Percentiles rank a stretch among this genome's conserved stretches.
Evolutionary conservation across 2,329 filamentous ascomycete genomes (phyloP).

Genomic region (Fusarium sp.): DNA sequence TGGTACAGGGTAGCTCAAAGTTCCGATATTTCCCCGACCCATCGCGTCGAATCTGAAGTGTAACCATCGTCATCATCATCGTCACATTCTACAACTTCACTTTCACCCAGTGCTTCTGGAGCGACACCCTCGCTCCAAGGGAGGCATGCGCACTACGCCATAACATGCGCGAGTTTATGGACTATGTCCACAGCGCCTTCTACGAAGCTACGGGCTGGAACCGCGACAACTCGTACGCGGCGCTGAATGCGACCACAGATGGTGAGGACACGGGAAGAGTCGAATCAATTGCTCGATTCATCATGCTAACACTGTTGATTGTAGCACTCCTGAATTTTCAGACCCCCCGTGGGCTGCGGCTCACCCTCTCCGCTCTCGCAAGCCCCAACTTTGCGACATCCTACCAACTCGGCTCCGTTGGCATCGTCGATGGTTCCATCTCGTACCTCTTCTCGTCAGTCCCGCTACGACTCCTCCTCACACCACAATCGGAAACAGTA

Average conservation of each 20-base stretch:
- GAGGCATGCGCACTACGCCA: constrained; percentile 45
- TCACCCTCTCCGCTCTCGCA: constrained; percentile 91
- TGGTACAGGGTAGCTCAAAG: constrained; percentile 21
- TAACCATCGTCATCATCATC: constrained; percentile 1
- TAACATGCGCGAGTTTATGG: constrained; percentile 95
- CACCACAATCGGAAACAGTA: constrained; percentile 77
- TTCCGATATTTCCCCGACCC: constrained; percentile 28
- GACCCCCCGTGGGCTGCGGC: constrained; percentile 83
- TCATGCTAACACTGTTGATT: constrained; percentile 30
- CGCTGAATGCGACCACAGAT: constrained; percentile 84
- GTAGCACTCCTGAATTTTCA: constrained; percentile 87
- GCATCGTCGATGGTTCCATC: constrained; percentile 94
- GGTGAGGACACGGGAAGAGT: constrained; percentile 59
- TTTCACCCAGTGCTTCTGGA: constrained; percentile 26
- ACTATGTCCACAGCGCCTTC: constrained; percentile 93
- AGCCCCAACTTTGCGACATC: constrained; percentile 94
- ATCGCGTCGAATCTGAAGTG: background rate
- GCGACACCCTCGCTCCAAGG: constrained; percentile 23
- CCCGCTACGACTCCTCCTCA: constrained; percentile 74
- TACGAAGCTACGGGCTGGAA: constrained; percentile 90
- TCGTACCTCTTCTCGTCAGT: constrained; percentile 96
- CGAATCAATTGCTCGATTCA: background rate
- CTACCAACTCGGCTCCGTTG: constrained; percentile 89
- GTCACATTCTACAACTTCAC: background rate
- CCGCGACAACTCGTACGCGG: constrained; percentile 90